Base-by-base conservation (phyloP, 2,329 filamentous ascomycete genomes). In the Bipolaris zeicola region DNA sequence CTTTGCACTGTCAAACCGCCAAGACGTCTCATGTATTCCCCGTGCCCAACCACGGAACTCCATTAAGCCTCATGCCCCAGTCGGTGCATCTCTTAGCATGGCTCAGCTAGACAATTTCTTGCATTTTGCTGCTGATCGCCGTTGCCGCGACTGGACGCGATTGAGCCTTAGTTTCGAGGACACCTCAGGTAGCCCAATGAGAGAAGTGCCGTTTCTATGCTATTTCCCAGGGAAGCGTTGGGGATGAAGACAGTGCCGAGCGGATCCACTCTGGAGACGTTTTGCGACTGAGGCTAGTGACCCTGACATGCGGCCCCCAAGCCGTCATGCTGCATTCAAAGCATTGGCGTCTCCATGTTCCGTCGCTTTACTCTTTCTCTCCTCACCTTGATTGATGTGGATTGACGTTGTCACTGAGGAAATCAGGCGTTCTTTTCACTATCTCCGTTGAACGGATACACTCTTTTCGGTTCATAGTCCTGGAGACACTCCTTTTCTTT, bases 361-460 rank as follows among this genome's bases (percentile, higher is more conserved):
- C 46, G 52, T 49, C 60, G 53, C 55, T 59, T 63, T 54, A 52
- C 64, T 60, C 55, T 61, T 54, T 34, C 53, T 56, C 58, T 53
- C 53, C 57, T 61, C 55, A 54, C 65, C 53, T 60, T 42, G 55
- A 31, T 60, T 63, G 61, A 53, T 59, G 58, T 52, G 60, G 56
- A 50, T 53, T 54, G 33, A 44, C 38, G 20, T 56, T 52, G 39
- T 39, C 11, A 26, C 26, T 41, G 43, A 52, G 45, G 46, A 63
- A 57, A 59, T 61, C 58, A 68, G 62, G 56, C 58, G 55, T 61
- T 65, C 60, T 49, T 58, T 64, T 58, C 52, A 46, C 34, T 41
- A 24, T 16, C 49, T 68, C 71, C 68, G 69, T 73, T 72, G 71
- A 74, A 50, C 70, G 71, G 69, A 63, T 65, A 53, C 51, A 58